Conservation (phyloP, 768 basidiomycete species). For the Pulveroboletus frians region DNA sequence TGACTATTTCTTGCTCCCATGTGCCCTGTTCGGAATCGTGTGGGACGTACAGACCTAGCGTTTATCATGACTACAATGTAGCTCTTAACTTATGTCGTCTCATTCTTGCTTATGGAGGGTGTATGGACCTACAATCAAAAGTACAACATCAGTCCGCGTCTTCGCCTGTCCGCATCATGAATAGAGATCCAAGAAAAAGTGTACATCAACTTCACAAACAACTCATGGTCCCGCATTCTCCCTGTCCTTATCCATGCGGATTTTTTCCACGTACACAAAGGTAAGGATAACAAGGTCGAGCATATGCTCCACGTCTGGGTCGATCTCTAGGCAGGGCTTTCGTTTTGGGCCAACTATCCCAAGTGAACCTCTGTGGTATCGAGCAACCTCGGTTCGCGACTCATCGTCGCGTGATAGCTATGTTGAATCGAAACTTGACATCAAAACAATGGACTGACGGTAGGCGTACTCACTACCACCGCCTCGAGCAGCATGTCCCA, state of each 20-base stretch:
- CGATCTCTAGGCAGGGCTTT: slow-evolving; percentile 18
- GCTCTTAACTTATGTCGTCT: neutral
- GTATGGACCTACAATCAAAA: slow-evolving; percentile 9
- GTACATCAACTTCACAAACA: slow-evolving; percentile 1
- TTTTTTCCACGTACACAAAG: slow-evolving; percentile 31
- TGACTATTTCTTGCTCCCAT: neutral
- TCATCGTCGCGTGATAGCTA: slow-evolving; percentile 20
- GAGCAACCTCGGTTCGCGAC: slow-evolving; percentile 13
- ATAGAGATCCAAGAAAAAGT: neutral
- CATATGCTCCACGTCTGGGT: slow-evolving; percentile 20
- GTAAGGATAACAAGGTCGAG: slow-evolving; percentile 27
- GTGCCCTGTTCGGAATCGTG: neutral
- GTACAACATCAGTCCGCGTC: slow-evolving; percentile 2
- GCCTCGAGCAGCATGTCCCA: slow-evolving; percentile 25
- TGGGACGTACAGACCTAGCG: neutral
- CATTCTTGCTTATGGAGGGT: slow-evolving; percentile 3
- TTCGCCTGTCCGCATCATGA: neutral
- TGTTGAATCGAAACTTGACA: neutral
- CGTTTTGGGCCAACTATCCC: slow-evolving; percentile 18
- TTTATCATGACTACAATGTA: neutral
- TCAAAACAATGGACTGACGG: neutral
- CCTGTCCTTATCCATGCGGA: slow-evolving; percentile 23
- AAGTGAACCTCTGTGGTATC: slow-evolving; percentile 16
- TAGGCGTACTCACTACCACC: slow-evolving; percentile 14
- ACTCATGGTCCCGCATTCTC: neutral